Evolutionary conservation across 192 early-diverging fungal species (phyloP).

Genomic region (Thoreauomyces humboldtii): DNA sequence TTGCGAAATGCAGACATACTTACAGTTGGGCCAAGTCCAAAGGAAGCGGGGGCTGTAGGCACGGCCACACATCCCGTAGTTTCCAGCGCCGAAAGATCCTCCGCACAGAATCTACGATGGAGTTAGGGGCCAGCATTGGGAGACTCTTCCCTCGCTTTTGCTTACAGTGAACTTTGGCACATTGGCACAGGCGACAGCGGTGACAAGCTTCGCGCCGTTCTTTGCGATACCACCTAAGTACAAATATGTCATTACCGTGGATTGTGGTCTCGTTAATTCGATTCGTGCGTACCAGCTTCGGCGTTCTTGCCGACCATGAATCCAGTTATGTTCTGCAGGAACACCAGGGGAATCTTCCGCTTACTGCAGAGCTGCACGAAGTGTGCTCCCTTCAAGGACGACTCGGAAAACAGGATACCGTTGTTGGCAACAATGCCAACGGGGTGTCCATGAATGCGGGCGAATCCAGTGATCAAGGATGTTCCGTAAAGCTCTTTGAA

Average conservation of each 20-base stretch:
- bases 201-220: slow-evolving; percentile 96
- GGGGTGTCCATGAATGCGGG: slow-evolving; percentile 83
- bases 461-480: slow-evolving; percentile 87
- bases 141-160: no score
- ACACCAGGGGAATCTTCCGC: slow-evolving; percentile 83
- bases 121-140: slow-evolving; percentile 65
- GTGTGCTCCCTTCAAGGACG: slow-evolving; percentile 92
- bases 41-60: slow-evolving; percentile 91
- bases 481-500: slow-evolving; percentile 93
- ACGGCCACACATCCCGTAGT: slow-evolving; percentile 98
- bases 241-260: not conserved
- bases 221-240: slow-evolving; percentile 85
- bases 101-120: slow-evolving; percentile 39
- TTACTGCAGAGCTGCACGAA: slow-evolving; percentile 91
- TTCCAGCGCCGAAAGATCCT: slow-evolving; percentile 65
- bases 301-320: slow-evolving; percentile 96
- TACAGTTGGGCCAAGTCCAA: slow-evolving; percentile 90
- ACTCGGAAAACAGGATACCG: slow-evolving; percentile 91
- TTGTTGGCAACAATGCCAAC: slow-evolving; percentile 96
- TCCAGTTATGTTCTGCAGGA: slow-evolving; percentile 95
- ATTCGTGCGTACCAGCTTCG: slow-evolving; percentile 62
- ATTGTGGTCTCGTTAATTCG: not conserved
- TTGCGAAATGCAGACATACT: slow-evolving; percentile 26
- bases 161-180: slow-evolving; percentile 94
- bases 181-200: slow-evolving; percentile 86